A percentile compares a stretch with the other conserved stretches of the same genome.
Evolutionary conservation across 2,329 filamentous ascomycete species (phyloP).

Genomic region (Aureobasidium sp.): DNA sequence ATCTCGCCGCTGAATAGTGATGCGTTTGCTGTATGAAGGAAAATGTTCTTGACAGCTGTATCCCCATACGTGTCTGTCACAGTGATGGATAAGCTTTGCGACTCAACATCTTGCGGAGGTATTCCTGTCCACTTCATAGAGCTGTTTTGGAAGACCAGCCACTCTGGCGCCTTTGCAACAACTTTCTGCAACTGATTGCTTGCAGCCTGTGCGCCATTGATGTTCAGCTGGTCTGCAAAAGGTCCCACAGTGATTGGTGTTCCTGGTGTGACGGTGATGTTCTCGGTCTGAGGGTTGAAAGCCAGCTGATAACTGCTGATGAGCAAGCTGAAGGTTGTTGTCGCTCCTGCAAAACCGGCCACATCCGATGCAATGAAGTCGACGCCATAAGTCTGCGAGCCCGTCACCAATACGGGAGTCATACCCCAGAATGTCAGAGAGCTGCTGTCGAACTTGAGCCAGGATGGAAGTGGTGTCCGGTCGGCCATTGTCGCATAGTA

Average conservation of each 20-base stretch:
- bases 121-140: conserved; percentile 60
- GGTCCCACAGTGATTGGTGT: conserved; percentile 39
- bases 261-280: conserved; percentile 52
- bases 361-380: conserved; percentile 72
- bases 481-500: conserved; percentile 74
- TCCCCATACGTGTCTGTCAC: conserved; percentile 56
- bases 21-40: conserved; percentile 27
- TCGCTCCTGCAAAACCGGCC: conserved; percentile 64
- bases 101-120: conserved; percentile 51
- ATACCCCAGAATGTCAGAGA: conserved; percentile 63
- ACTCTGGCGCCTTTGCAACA: conserved; percentile 46
- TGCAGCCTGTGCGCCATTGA: conserved; percentile 46
- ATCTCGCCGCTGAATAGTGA: conserved; percentile 40
- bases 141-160: conserved; percentile 59
- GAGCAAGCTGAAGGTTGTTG: conserved; percentile 61
- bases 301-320: conserved; percentile 65
- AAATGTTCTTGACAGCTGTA: conserved; percentile 49
- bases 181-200: conserved; percentile 1
- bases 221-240: conserved; percentile 45
- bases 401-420: conserved; percentile 59
- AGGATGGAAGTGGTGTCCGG: conserved; percentile 77
- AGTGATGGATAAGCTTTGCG: conserved; percentile 56
- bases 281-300: conserved; percentile 52
- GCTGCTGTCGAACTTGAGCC: conserved; percentile 66
- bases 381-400: conserved; percentile 66